Percentiles rank a stretch among this genome's conserved stretches.
These are phyloP conservation scores for Lathyrus sativus DNA, from an alignment of 306 rosid genomes.

Conservation along the genomic window DNA sequence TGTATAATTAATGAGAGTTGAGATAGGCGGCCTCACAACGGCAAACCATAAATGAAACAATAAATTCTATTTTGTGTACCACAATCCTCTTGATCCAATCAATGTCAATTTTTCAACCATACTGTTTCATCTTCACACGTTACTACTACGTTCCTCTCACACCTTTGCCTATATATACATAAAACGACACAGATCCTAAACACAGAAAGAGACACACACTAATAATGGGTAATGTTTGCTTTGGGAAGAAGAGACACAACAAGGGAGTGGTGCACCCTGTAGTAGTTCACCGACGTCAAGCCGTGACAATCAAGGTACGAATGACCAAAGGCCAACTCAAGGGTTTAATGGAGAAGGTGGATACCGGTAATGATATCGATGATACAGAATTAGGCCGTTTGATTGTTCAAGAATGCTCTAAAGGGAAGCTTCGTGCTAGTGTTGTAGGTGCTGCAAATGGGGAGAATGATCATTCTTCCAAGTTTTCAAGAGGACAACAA, in stretches of 20 bases:
- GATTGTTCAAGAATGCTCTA: conserved; percentile 46
- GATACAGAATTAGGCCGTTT: conserved; percentile 36
- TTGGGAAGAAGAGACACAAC: conserved; percentile 29
- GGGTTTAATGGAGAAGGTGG: conserved; percentile 44
- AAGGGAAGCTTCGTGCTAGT: conserved; percentile 45
- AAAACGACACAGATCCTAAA: neutral
- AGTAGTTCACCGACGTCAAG: conserved; percentile 1
- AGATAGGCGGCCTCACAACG: no score
- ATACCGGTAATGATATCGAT: conserved; percentile 20
- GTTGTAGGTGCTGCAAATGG: neutral
- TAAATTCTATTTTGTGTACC: no score
- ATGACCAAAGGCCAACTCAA: conserved; percentile 40
- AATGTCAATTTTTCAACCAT: no score
- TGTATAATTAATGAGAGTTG: no score
- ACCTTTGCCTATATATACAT: no score
- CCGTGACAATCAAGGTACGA: conserved; percentile 49
- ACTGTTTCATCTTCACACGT: no score
- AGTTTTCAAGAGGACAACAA: conserved; percentile 7
- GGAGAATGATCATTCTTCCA: neutral
- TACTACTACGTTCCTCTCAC: no score
- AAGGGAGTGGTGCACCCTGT: conserved; percentile 27
- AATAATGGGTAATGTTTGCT: conserved; percentile 46
- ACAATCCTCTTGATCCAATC: no score
- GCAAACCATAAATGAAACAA: no score
- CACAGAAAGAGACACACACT: neutral